A percentile compares a stretch with the other conserved stretches of the same genome.
Conservation (phyloP, 225 moss, liverwort and hornwort species). For the Anthoceros angustus region DNA sequence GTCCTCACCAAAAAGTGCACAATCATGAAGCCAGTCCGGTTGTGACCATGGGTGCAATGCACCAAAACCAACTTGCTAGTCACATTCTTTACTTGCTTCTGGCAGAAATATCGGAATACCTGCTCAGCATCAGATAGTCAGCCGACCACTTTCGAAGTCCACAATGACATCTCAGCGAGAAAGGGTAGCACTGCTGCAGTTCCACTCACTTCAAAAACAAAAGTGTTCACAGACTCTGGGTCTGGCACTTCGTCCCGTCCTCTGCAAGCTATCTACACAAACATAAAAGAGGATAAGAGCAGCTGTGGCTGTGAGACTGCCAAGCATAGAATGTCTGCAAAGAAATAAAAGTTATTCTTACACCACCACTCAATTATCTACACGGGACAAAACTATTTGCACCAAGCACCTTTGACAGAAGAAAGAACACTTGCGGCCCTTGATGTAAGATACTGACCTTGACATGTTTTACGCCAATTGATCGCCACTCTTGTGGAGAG, state of each 20-base stretch:
- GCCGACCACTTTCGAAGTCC: neutral
- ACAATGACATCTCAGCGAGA: neutral
- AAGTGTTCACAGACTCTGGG: constrained; percentile 81
- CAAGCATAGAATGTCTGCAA: too few species aligned
- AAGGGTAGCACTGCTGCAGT: neutral
- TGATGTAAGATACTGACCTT: constrained; percentile 35
- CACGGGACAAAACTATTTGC: too few species aligned
- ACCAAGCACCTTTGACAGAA: neutral
- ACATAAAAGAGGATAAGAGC: neutral
- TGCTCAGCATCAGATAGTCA: constrained; percentile 8
- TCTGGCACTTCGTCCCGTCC: constrained; percentile 98
- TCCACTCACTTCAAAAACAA: constrained; percentile 67
- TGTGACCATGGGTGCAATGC: constrained; percentile 96
- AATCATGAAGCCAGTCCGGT: constrained; percentile 97
- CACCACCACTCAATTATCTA: too few species aligned
- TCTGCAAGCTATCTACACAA: constrained; percentile 66
- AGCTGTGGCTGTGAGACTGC: too few species aligned
- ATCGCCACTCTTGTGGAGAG: constrained; percentile 69
- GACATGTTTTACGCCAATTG: constrained; percentile 74
- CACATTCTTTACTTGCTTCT: constrained; percentile 30
- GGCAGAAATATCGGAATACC: constrained; percentile 62
- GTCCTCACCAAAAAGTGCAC: constrained; percentile 89
- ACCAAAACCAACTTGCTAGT: constrained; percentile 68
- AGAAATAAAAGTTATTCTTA: too few species aligned
- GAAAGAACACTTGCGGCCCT: neutral